Percentiles rank a stretch among this genome's conserved stretches.
Evolutionary conservation across 2,329 filamentous ascomycete genomes (phyloP).

Genomic region (Coniochaeta prunicola): DNA sequence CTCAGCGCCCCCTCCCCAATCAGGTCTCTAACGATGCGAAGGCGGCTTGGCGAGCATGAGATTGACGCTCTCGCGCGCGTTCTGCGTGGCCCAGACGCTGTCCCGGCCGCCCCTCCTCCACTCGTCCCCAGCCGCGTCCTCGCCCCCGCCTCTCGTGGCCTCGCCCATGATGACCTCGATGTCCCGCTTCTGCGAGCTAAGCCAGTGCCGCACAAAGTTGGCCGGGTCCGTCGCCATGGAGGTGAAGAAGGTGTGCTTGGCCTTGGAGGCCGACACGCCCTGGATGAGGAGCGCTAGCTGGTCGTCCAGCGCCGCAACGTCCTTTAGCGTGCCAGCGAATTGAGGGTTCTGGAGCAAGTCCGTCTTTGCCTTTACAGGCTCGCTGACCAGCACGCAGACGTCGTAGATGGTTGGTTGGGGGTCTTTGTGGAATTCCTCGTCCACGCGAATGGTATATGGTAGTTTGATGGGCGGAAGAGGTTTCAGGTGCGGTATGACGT

Average conservation of each 20-base stretch:
- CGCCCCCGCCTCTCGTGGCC: constrained; percentile 55
- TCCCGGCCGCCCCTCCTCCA: constrained; percentile 56
- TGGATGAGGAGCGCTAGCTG: constrained; percentile 78
- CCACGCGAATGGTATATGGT: constrained; percentile 88
- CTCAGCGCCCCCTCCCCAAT: not conserved
- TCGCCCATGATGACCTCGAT: constrained; percentile 84
- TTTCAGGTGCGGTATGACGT: constrained; percentile 69
- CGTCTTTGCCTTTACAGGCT: constrained; percentile 66
- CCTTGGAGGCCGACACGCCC: constrained; percentile 75
- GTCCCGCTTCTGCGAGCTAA: constrained; percentile 85
- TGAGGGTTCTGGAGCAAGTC: constrained; percentile 61
- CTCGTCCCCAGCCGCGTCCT: constrained; percentile 53
- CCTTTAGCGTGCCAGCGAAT: constrained; percentile 65
- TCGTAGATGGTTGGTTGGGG: constrained; percentile 83
- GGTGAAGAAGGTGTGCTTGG: constrained; percentile 82
- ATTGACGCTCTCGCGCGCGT: constrained; percentile 56
- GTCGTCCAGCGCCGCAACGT: constrained; percentile 73
- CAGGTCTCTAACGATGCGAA: constrained; percentile 7
- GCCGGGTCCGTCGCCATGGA: constrained; percentile 75
- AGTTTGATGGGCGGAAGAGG: constrained; percentile 77
- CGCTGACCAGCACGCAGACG: constrained; percentile 75
- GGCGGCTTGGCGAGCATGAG: constrained; percentile 50
- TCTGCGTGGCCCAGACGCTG: constrained; percentile 50
- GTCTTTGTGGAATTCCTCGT: constrained; percentile 70
- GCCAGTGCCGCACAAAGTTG: constrained; percentile 78